A percentile compares a stretch with the other conserved stretches of the same genome.
Evolutionary conservation across 305 asterid species (phyloP).

Genomic region (Fraxinus latifolia): DNA sequence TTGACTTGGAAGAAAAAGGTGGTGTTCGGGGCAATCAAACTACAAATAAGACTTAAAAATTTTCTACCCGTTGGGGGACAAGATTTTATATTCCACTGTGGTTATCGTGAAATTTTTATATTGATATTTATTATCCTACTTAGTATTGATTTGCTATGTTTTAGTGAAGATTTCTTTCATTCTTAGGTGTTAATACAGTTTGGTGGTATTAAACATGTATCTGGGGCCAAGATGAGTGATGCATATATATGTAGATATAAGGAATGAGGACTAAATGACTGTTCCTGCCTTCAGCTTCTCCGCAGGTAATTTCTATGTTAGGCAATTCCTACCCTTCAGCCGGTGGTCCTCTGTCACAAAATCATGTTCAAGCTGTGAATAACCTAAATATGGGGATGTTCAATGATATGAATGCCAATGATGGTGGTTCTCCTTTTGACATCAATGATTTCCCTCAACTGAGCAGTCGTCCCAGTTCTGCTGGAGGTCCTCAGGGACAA

Average conservation of each 20-base stretch:
- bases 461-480: conserved; percentile 89
- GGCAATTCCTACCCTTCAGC: conserved; percentile 74
- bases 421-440: conserved; percentile 79
- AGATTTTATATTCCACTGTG: not conserved
- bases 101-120: not conserved
- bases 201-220: conserved; percentile 11
- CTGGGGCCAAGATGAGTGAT: conserved; percentile 19
- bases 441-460: conserved; percentile 97
- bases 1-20: conserved; percentile 8
- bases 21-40: not conserved
- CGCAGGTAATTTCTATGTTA: conserved; percentile 88
- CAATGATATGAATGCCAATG: conserved; percentile 78
- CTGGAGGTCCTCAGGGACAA: conserved; percentile 99
- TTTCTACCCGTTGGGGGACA: not conserved
- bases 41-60: not conserved
- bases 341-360: conserved; percentile 89
- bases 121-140: not conserved
- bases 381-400: conserved; percentile 75
- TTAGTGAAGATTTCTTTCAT: not conserved
- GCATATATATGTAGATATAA: not conserved
- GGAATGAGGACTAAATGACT: conserved; percentile 24
- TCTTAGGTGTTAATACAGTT: not conserved
- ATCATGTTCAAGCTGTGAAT: conserved; percentile 72
- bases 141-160: not conserved
- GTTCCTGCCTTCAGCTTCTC: conserved; percentile 76